Evolutionary conservation across 257 asterid genomes (phyloP), one percentile per base, ranked within the genome.

Genomic region (Linderniella brevidens): DNA sequence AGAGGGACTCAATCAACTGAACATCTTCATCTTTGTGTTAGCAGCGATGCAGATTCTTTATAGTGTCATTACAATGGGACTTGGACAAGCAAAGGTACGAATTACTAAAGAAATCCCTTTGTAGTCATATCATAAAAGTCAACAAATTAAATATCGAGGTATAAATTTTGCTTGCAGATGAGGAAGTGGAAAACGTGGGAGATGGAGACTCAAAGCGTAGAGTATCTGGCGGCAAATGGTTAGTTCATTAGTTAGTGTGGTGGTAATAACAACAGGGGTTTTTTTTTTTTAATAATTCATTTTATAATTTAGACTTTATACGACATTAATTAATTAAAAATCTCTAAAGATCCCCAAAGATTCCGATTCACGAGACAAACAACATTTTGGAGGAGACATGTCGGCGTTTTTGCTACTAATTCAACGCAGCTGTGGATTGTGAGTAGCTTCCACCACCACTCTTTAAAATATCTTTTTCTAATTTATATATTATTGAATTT

Each of bases 111-210:
- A 11, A 20, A 35, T 16, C 4, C 46, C 32, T 18, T 19, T 15
- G 11, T n/a, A n/a, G n/a, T n/a, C n/a, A n/a, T n/a, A n/a, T 38
- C 45, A 12, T 29, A 37, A 46, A 17, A 46, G 16, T 11, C 18
- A 48, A 10, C 9, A 16, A 37, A 18, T 40, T 15, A 12, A 14
- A 17, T 37, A 37, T 45, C 25, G 19, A 16, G 14, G 13, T 44
- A 3, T 9, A 9, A 20, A 20, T 50, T 29, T 49, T 10, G 3
- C 25, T 18, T 19, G 45, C 63, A 84, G 93, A 80, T 84, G 90
- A 77, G 57, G 55, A 76, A 61, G 14, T 84, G 95, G 95, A 71
- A 80, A 64, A 42, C 35, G n/a, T 84, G 93, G 95, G 95, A 84
- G 59, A 65, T 63, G 53, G 93, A 77, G 59, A 80, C 92, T 9